phyloP scores from a whole-genome alignment of 2,329 filamentous ascomycete genomes.

The Stagonosporopsis tanaceti region DNA sequence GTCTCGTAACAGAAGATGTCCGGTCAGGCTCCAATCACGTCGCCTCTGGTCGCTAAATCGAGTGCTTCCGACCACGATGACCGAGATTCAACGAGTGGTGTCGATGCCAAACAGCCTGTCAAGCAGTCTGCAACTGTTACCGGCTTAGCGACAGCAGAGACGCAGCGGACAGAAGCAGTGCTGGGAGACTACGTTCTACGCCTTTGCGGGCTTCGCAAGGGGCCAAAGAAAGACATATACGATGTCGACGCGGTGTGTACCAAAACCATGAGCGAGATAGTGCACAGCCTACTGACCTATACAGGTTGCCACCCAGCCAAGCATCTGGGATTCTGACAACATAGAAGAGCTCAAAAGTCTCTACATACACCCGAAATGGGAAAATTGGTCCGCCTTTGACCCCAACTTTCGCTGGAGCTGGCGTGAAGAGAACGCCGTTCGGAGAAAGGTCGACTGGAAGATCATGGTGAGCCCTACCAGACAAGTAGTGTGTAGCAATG shows the following conservation, averaged over 20 bases:
- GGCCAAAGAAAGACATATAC: constrained; percentile 8
- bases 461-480: constrained; percentile 11
- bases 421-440: constrained; percentile 58
- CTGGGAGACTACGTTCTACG: constrained; percentile 18
- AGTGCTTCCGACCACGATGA: constrained; percentile 6
- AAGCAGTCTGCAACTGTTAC: constrained; percentile 13
- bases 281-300: background rate
- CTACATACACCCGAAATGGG: constrained; percentile 51
- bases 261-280: background rate
- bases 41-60: background rate
- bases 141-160: constrained; percentile 15
- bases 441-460: constrained; percentile 22
- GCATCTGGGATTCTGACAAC: constrained; percentile 17
- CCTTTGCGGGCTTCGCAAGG: constrained; percentile 12
- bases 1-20: background rate
- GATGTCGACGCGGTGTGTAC: constrained; percentile 16
- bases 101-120: constrained; percentile 10
- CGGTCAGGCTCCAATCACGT: background rate
- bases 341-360: constrained; percentile 15
- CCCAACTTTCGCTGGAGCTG: constrained; percentile 61
- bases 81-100: constrained; percentile 11
- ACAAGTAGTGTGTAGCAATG: constrained; percentile 44
- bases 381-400: constrained; percentile 65
- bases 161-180: constrained; percentile 14
- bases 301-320: constrained; percentile 22